Base-by-base conservation (phyloP, 257 asterid genomes). In the Mitragyna speciosa region DNA sequence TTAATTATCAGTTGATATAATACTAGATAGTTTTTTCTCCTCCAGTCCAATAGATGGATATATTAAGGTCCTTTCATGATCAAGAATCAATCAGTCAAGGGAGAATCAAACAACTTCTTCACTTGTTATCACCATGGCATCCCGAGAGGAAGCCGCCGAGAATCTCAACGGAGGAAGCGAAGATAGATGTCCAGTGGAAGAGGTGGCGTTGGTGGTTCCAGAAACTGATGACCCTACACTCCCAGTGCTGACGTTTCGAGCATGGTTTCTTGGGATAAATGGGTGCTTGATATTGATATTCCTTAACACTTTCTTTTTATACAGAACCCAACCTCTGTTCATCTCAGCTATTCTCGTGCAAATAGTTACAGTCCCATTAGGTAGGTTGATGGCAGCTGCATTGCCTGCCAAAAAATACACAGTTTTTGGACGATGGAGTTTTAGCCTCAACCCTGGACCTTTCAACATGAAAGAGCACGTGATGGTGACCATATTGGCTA, bases 321-420 rank as follows among this genome's bases (percentile, higher is more conserved):
- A 85, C 90, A 58, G 97, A 45, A 92, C 96, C 3, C 98, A 94
- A 75, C 98, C 98, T 2, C 54, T 94, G 33, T 76, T 88, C 79
- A 89, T 94, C 76, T 94, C 98, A 71, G 98, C 92, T 79, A 91
- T 94, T 4, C 91, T 94, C 76, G 92, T 94, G 98, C 98, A 94
- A 83, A 90, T 94, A 17, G 89, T 89, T 63, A 94, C 85, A 56
- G 87, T 94, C 16, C 98, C 98, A 2, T 59, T 84, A 43, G 98
- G 98, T 1, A 83, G 83, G 83, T 84, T 92, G 86, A 92, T 92
- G 97, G 97, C 97, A 16, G 89, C 95, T 43, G 75, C 91, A 56
- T 90, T 94, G 64, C 98, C 98, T 43, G 54, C 24, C 45, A 85
- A 39, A 63, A 85, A 71, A 79, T 87, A 49, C 78, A 14, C 86